Conservation (phyloP, 2,329 filamentous ascomycete genomes). For the Graphiopsis chlorocephala region DNA sequence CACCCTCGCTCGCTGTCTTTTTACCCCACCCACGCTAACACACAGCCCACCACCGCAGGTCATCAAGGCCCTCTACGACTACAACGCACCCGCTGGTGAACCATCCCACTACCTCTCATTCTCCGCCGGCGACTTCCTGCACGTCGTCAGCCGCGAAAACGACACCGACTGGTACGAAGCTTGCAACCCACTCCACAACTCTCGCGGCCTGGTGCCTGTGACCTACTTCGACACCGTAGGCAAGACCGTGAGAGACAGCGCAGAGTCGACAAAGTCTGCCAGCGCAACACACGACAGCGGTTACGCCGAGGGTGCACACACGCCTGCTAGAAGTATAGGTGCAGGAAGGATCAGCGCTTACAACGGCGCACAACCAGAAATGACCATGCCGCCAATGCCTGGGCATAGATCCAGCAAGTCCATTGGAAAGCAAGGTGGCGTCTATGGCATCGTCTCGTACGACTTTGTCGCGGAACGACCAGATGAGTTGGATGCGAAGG, state of each 20-base stretch:
- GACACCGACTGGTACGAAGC: conserved; percentile 97
- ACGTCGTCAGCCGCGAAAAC: conserved; percentile 94
- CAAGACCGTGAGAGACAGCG: conserved; percentile 87
- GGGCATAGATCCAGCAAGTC: conserved; percentile 36
- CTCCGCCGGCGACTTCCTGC: conserved; percentile 93
- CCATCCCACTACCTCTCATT: conserved; percentile 73
- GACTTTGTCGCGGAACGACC: conserved; percentile 92
- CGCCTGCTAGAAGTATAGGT: conserved; percentile 25
- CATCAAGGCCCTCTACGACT: conserved; percentile 94
- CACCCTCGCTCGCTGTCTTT: background rate
- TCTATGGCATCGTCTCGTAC: conserved; percentile 96
- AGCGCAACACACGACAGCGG: conserved; percentile 82
- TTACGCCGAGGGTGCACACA: conserved; percentile 62
- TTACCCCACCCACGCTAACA: conserved; percentile 4
- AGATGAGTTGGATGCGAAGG: conserved; percentile 94
- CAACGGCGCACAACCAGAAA: conserved; percentile 22
- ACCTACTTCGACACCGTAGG: conserved; percentile 90
- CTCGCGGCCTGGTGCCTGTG: conserved; percentile 88
- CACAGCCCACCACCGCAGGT: conserved; percentile 56
- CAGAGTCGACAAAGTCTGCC: conserved; percentile 42
- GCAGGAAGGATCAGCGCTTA: conserved; percentile 35
- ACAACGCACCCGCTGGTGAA: conserved; percentile 61
- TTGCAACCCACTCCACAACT: conserved; percentile 88
- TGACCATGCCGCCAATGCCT: conserved; percentile 27
- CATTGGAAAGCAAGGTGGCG: conserved; percentile 64